Percentiles rank a stretch among this genome's conserved stretches.
phyloP scores from a whole-genome alignment of 371 early-diverging fungal species.

The Blakeslea trispora region DNA sequence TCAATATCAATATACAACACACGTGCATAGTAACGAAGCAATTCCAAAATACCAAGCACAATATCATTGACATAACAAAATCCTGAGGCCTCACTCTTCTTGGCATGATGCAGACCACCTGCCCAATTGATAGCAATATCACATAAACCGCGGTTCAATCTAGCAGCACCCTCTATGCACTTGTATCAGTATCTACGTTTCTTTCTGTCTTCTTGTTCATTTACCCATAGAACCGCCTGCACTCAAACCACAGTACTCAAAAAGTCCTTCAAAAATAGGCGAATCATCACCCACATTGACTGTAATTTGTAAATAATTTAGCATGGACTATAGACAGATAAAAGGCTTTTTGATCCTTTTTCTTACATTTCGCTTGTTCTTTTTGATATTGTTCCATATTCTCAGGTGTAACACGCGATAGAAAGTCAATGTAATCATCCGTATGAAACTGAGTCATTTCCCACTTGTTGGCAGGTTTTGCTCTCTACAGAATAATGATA shows the following conservation, averaged over 20 bases:
- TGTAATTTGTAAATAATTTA: constrained; percentile 2
- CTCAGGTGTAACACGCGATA: constrained; percentile 86
- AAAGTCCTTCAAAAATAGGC: constrained; percentile 92
- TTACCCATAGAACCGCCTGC: constrained; percentile 90
- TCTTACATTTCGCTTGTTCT: constrained; percentile 71
- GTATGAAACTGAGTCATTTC: constrained; percentile 96
- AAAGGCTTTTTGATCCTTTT: too few relatives aligned
- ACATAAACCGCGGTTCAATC: constrained; percentile 80
- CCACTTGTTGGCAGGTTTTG: constrained; percentile 75
- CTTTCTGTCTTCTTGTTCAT: too few relatives aligned
- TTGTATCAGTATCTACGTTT: too few relatives aligned
- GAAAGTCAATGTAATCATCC: constrained; percentile 95
- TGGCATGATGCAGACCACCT: constrained; percentile 97
- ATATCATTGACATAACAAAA: constrained; percentile 99
- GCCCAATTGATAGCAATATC: constrained; percentile 98
- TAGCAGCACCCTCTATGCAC: constrained; percentile 80
- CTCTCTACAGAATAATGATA: constrained; percentile 31
- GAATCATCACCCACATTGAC: constrained; percentile 79
- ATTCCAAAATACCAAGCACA: constrained; percentile 90
- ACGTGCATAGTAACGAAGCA: constrained; percentile 75
- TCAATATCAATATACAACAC: constrained; percentile 98
- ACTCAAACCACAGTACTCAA: constrained; percentile 86
- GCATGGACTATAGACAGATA: constrained; percentile 27
- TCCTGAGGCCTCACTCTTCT: constrained; percentile 91
- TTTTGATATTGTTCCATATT: constrained; percentile 67